Conservation (phyloP, 2,329 filamentous ascomycete species). For the Colletotrichum scovillei region DNA sequence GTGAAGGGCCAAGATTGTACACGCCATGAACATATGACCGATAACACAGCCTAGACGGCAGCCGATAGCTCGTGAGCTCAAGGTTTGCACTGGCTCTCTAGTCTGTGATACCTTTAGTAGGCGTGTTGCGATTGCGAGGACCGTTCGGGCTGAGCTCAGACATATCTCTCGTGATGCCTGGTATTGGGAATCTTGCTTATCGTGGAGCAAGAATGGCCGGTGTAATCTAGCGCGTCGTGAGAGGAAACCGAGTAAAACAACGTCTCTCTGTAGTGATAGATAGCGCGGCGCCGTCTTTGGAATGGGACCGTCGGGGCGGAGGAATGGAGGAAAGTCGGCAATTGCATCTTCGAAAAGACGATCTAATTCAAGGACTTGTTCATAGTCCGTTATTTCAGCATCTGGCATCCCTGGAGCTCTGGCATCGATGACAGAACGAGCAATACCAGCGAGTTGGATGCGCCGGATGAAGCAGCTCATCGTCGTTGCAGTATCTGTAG, state of each 20-base stretch:
- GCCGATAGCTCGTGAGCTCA: not conserved
- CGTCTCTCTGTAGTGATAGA: conserved; percentile 38
- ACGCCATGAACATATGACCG: conserved; percentile 39
- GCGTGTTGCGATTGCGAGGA: conserved; percentile 37
- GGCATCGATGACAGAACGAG: conserved; percentile 48
- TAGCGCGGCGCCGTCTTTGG: conserved; percentile 30
- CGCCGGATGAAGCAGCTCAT: conserved; percentile 53
- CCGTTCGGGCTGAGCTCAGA: conserved; percentile 40
- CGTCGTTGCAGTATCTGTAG: conserved; percentile 45
- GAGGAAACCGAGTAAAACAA: conserved; percentile 39
- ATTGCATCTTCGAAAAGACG: conserved; percentile 39
- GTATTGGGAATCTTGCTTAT: conserved; percentile 19
- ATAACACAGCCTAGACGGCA: conserved; percentile 39
- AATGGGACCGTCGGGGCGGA: conserved; percentile 33
- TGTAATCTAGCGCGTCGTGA: conserved; percentile 41
- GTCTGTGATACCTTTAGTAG: conserved; percentile 34
- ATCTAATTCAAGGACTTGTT: conserved; percentile 47
- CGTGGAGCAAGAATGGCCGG: conserved; percentile 41
- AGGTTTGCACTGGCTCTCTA: not conserved
- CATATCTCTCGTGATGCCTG: conserved; percentile 36
- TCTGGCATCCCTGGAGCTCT: conserved; percentile 40
- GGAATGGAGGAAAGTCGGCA: conserved; percentile 36
- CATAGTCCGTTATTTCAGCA: conserved; percentile 46
- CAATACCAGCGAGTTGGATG: conserved; percentile 50
- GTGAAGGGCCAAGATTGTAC: conserved; percentile 38